Evolutionary conservation across 225 moss, liverwort and hornwort genomes (phyloP).

Genomic region (Straminergon stramineum): DNA sequence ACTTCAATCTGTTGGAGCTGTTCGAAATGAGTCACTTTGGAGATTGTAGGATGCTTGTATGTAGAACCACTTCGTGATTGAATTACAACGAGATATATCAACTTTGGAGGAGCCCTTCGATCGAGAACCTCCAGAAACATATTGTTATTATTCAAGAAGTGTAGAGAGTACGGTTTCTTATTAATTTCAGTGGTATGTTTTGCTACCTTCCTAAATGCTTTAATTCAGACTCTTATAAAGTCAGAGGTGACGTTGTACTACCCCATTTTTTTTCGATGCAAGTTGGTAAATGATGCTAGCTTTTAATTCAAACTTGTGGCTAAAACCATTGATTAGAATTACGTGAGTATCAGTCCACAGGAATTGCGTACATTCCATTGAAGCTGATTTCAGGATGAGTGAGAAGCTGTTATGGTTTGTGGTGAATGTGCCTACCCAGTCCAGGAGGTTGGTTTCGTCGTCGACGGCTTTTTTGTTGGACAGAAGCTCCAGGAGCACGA

Average conservation of each 20-base stretch:
- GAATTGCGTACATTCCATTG: not conserved
- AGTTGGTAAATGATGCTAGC: not conserved
- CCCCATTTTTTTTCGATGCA: not conserved
- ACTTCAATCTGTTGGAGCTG: not conserved
- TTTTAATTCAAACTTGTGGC: not conserved
- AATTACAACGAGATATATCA: not conserved
- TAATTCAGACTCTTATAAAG: not conserved
- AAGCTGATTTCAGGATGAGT: not conserved
- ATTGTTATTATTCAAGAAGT: no score
- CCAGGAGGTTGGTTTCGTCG: slow-evolving; percentile 78
- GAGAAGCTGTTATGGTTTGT: not conserved
- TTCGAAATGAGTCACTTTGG: not conserved
- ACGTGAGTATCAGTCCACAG: not conserved
- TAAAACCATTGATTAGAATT: not conserved
- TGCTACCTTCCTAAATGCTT: not conserved
- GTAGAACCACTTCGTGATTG: not conserved
- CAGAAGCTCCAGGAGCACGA: slow-evolving; percentile 85
- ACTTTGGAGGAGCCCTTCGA: no score
- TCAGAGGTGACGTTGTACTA: not conserved
- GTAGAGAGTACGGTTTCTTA: not conserved
- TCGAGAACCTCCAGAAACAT: not conserved
- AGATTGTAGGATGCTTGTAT: not conserved
- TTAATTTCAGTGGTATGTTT: no score
- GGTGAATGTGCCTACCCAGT: slow-evolving; percentile 39
- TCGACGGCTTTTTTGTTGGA: slow-evolving; percentile 85